A percentile compares a stretch with the other conserved stretches of the same genome.
These are phyloP conservation scores for Aspergillus egyptiacus DNA, from an alignment of 495 filamentous ascomycete species.

Conservation along the genomic window DNA sequence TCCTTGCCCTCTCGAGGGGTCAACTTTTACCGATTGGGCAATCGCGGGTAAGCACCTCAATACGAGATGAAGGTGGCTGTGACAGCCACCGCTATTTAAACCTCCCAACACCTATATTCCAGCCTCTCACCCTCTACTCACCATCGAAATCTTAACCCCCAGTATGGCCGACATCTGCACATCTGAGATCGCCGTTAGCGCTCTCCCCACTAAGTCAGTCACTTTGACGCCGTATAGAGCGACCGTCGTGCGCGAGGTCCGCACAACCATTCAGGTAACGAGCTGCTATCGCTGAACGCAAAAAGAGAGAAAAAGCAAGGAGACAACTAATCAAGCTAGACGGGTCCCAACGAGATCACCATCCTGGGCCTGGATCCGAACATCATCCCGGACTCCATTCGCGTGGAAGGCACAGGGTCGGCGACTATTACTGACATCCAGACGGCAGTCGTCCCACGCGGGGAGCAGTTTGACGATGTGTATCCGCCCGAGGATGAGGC, in stretches of 20 bases:
- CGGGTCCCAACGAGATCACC: conserved; percentile 51
- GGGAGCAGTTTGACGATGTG: conserved; percentile 51
- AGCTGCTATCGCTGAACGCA: too few species aligned
- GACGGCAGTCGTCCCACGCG: conserved; percentile 56
- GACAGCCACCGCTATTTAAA: too few species aligned
- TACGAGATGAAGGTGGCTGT: too few species aligned
- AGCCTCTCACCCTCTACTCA: too few species aligned
- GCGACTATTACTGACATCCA: conserved; percentile 60
- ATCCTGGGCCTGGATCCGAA: conserved; percentile 57
- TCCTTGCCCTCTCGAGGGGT: too few species aligned
- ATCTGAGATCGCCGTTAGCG: conserved; percentile 10
- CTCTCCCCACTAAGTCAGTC: conserved; percentile 52
- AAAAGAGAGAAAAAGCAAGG: conserved; percentile 12
- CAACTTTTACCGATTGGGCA: too few species aligned
- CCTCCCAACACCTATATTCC: too few species aligned
- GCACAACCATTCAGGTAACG: conserved; percentile 50
- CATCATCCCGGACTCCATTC: conserved; percentile 60
- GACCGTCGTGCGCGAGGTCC: conserved; percentile 58
- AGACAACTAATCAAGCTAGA: conserved; percentile 54
- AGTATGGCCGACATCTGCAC: conserved; percentile 8
- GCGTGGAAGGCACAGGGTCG: conserved; percentile 48
- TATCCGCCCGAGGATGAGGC: conserved; percentile 45
- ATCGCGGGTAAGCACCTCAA: too few species aligned
- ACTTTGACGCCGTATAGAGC: conserved; percentile 57
- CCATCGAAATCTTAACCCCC: too few species aligned